Evolutionary conservation across 345 rosid genomes (phyloP).

Genomic region (Microthlaspi erraticum): DNA sequence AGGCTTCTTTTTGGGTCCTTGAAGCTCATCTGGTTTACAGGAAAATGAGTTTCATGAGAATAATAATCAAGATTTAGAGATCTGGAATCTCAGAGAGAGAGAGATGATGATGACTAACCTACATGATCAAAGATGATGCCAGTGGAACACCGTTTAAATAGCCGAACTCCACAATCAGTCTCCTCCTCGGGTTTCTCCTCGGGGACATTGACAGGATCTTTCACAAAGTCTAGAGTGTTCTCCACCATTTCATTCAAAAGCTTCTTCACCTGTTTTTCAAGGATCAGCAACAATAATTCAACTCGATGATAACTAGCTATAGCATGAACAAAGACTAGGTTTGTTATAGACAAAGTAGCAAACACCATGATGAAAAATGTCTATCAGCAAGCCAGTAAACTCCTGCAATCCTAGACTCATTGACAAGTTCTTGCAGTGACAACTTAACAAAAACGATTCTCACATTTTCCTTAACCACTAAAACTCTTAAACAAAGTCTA

Average conservation of each 20-base stretch:
- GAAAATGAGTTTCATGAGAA: background rate
- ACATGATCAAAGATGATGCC: slow-evolving; percentile 74
- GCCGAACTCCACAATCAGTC: slow-evolving; percentile 60
- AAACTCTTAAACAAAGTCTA: background rate
- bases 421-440: background rate
- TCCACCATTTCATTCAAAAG: slow-evolving; percentile 75
- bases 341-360: background rate
- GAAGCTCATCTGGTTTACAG: slow-evolving; percentile 57
- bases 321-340: slow-evolving; percentile 7
- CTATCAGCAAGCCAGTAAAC: background rate
- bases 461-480: background rate
- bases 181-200: slow-evolving; percentile 42
- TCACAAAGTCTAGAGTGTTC: slow-evolving; percentile 60
- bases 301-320: background rate
- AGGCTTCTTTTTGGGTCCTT: slow-evolving; percentile 79
- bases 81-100: background rate
- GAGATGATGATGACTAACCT: slow-evolving; percentile 47
- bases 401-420: background rate
- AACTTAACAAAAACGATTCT: background rate
- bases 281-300: slow-evolving; percentile 11
- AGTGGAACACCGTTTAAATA: slow-evolving; percentile 65
- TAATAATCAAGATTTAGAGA: slow-evolving; percentile 15
- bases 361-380: background rate
- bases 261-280: slow-evolving; percentile 67
- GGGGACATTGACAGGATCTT: slow-evolving; percentile 37